These are phyloP conservation scores for Iris macrosiphon DNA, from an alignment of 106 monocot species.

Conservation along the genomic window DNA sequence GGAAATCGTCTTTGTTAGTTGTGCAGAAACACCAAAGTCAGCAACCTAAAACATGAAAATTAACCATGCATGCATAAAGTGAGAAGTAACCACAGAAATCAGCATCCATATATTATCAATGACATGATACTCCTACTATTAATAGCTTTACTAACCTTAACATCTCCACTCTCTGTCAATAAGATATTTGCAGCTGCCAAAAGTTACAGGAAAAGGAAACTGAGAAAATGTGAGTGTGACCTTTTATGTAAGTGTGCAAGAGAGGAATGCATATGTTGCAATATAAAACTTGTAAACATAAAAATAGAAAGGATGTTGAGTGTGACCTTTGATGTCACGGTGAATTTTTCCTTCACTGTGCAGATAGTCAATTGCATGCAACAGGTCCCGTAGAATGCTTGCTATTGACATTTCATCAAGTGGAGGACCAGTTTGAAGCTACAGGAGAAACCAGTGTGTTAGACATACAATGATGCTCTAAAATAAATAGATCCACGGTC, in stretches of 20 bases:
- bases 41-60: slow-evolving; percentile 67
- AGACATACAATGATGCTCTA: slow-evolving; percentile 5
- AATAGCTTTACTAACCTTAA: slow-evolving; percentile 52
- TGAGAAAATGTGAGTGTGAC: not conserved
- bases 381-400: slow-evolving; percentile 78
- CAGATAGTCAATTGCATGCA: slow-evolving; percentile 93
- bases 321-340: slow-evolving; percentile 89
- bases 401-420: slow-evolving; percentile 94
- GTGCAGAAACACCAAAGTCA: slow-evolving; percentile 99
- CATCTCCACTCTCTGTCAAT: slow-evolving; percentile 90
- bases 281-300: not conserved
- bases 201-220: slow-evolving; percentile 8
- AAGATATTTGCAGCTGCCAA: slow-evolving; percentile 94
- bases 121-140: not conserved
- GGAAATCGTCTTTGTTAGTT: slow-evolving; percentile 94
- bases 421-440: slow-evolving; percentile 92
- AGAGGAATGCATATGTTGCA: not conserved
- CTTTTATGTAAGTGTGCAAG: not conserved
- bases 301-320: slow-evolving; percentile 6
- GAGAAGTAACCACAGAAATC: not conserved
- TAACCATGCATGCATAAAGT: no score
- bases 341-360: slow-evolving; percentile 98
- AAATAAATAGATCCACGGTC: no score
- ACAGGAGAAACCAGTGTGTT: slow-evolving; percentile 3
- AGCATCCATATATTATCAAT: not conserved